phyloP scores from a whole-genome alignment of 2,329 filamentous ascomycete species.

The Coniella lustricola region DNA sequence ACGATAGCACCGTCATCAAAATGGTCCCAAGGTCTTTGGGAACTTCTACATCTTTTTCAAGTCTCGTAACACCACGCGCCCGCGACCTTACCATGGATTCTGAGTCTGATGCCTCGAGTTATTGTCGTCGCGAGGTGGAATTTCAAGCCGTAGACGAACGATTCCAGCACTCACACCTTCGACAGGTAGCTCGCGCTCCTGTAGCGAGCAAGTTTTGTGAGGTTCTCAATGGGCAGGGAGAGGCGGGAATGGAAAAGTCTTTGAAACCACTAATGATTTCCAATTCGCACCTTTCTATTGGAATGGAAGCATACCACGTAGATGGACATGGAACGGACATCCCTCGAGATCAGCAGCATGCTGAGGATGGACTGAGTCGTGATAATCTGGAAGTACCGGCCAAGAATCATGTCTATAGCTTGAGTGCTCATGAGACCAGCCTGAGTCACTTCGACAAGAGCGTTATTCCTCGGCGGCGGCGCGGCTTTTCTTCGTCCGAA shows the following conservation, averaged over 20 bases:
- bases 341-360: neutral
- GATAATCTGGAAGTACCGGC: constrained; percentile 7
- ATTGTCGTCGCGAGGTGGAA: constrained; percentile 31
- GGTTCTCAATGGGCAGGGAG: constrained; percentile 25
- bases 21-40: neutral
- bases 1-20: too few species aligned
- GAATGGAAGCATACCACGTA: constrained; percentile 19
- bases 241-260: constrained; percentile 18
- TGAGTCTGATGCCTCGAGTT: constrained; percentile 31
- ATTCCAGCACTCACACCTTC: constrained; percentile 30
- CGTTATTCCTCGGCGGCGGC: neutral
- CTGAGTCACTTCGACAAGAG: neutral
- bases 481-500: constrained; percentile 13
- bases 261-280: constrained; percentile 31
- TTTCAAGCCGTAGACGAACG: constrained; percentile 32
- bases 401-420: neutral
- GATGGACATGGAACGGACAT: constrained; percentile 9
- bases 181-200: constrained; percentile 23
- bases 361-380: neutral
- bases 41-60: neutral
- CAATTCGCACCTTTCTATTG: constrained; percentile 24
- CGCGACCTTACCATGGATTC: constrained; percentile 16
- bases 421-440: neutral
- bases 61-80: constrained; percentile 1
- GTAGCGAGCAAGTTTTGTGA: constrained; percentile 35